These are phyloP conservation scores for Fraxinus pennsylvanica DNA, from an alignment of 257 asterid species.

Conservation along the genomic window DNA sequence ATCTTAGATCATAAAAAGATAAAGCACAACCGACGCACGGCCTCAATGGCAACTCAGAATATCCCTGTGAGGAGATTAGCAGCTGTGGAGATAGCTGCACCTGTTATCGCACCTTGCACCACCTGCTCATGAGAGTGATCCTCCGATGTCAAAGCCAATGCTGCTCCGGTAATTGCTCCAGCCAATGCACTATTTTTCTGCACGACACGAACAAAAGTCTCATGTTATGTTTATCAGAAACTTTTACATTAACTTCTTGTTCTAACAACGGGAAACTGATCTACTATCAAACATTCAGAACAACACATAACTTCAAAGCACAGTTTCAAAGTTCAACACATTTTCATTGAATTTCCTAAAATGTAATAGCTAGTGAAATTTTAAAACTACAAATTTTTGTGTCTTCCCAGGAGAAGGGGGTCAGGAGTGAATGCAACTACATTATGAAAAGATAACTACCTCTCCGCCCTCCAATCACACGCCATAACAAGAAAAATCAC, in stretches of 20 bases:
- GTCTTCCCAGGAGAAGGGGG: not conserved
- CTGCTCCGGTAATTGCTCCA: constrained; percentile 92
- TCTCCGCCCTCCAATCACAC: not conserved
- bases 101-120: constrained; percentile 81
- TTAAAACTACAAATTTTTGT: not conserved
- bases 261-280: too few species aligned
- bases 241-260: not conserved
- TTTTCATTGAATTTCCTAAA: not conserved
- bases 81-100: constrained; percentile 89
- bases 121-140: constrained; percentile 73
- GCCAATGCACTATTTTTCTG: constrained; percentile 92
- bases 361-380: not conserved
- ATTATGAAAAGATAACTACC: not conserved
- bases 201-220: not conserved
- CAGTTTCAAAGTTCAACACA: not conserved
- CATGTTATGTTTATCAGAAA: not conserved
- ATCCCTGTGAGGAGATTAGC: constrained; percentile 84
- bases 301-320: not conserved
- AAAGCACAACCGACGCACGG: not conserved
- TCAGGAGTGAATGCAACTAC: not conserved
- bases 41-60: constrained; percentile 40
- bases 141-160: constrained; percentile 65
- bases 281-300: not conserved
- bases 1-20: not conserved
- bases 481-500: not conserved